These are phyloP conservation scores for Diplodia seriata DNA, from an alignment of 2,329 filamentous ascomycete species.

Conservation along the genomic window DNA sequence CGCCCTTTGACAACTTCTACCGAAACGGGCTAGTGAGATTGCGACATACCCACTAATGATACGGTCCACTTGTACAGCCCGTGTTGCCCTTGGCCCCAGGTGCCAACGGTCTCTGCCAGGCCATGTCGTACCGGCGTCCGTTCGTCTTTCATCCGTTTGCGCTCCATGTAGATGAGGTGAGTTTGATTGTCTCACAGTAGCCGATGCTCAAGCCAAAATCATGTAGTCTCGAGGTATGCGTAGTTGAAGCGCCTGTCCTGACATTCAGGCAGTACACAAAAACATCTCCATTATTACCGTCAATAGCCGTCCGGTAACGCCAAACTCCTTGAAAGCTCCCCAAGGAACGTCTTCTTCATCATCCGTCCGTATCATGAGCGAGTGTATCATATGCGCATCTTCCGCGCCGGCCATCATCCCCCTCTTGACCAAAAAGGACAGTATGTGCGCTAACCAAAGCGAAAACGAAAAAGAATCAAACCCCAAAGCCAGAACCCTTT, in stretches of 20 bases:
- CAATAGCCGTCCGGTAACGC: not conserved
- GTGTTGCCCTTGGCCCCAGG: no score
- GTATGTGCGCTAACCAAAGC: not conserved
- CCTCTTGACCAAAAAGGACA: not conserved
- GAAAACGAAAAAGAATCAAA: not conserved
- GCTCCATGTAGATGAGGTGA: no score
- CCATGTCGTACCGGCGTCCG: no score
- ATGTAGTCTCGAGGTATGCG: no score
- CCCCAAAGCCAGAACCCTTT: no score
- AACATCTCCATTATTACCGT: not conserved
- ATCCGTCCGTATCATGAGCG: not conserved
- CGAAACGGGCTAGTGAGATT: not conserved
- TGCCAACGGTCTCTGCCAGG: no score
- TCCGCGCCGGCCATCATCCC: not conserved
- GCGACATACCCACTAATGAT: not conserved
- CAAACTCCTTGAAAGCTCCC: not conserved
- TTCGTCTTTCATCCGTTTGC: no score
- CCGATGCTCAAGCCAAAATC: no score
- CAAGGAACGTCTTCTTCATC: not conserved
- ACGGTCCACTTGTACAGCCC: no score
- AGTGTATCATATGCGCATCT: not conserved
- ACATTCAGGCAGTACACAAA: no score
- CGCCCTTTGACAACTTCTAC: constrained; percentile 17
- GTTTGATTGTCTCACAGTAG: no score
- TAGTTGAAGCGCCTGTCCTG: no score